Evolutionary conservation across 2,329 filamentous ascomycete genomes (phyloP).

Genomic region (Lecanosticta acicola): DNA sequence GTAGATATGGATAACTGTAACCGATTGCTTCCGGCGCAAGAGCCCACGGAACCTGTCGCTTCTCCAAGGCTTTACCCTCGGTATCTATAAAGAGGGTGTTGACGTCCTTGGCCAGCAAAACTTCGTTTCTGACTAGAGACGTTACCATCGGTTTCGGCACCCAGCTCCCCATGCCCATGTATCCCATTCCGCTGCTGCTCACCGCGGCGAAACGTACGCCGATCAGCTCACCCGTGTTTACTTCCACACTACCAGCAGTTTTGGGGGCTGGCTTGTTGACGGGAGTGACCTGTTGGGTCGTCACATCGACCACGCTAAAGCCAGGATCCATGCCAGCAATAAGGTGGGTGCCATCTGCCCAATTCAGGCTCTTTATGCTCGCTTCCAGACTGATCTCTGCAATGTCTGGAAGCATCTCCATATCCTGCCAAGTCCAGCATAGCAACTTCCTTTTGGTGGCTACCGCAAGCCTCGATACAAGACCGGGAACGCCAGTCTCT

Average conservation of each 20-base stretch:
- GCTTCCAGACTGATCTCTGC: slow-evolving; percentile 74
- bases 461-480: slow-evolving; percentile 85
- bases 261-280: slow-evolving; percentile 49
- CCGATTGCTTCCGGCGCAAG: slow-evolving; percentile 83
- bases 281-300: slow-evolving; percentile 67
- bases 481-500: slow-evolving; percentile 80
- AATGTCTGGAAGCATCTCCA: slow-evolving; percentile 71
- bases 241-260: slow-evolving; percentile 17
- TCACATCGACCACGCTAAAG: slow-evolving; percentile 82
- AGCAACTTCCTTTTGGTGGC: slow-evolving; percentile 86
- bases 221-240: slow-evolving; percentile 56
- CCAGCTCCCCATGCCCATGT: slow-evolving; percentile 89
- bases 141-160: slow-evolving; percentile 86
- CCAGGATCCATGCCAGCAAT: slow-evolving; percentile 87
- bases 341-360: slow-evolving; percentile 80
- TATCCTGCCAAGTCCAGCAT: slow-evolving; percentile 94
- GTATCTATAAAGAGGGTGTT: slow-evolving; percentile 89
- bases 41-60: slow-evolving; percentile 87
- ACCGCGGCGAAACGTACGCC: slow-evolving; percentile 70
- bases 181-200: slow-evolving; percentile 83
- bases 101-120: slow-evolving; percentile 94
- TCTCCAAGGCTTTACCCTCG: slow-evolving; percentile 73
- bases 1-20: slow-evolving; percentile 93
- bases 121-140: slow-evolving; percentile 72
- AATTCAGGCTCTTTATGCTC: slow-evolving; percentile 80